Evolutionary conservation across 2,329 filamentous ascomycete genomes (phyloP), one percentile per base, ranked within the genome.

Genomic region (Rhinocladiella similis): DNA sequence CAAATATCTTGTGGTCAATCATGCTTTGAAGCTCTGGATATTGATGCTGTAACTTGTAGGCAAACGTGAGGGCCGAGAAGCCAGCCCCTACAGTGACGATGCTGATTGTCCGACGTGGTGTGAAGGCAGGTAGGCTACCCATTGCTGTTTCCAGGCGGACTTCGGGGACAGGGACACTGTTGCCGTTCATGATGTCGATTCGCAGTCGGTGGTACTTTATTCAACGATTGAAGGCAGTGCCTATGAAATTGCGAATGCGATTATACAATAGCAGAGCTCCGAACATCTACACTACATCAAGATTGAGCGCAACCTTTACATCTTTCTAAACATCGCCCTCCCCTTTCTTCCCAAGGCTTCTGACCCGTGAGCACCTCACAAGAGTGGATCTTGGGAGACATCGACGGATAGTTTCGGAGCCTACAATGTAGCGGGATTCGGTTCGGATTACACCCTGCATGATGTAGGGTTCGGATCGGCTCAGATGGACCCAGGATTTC

Each of bases 1-100:
- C 76, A 50, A 75, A 79, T 50, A 79, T 73, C 0, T 69, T 66
- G 38, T 73, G 66, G 6, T 71, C 69, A 29, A 74, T 66, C 19
- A 66, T 61, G 35, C 69, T 64, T 12, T 68, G 59, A n/a, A 70
- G 58, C 13, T 70, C 63, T 2, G 58, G 54, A 57, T 68, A 66
- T 38, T 70, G 66, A 53, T 74, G 68, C 47, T 73, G 68, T 42
- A 76, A 60, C 56, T 75, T 74, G 60, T 76, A 68, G 2, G 73
- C 73, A 18, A 76, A 62, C 20, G 68, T 67, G 57, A 76, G 66
- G 1, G 70, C 73, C 4, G 69, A 70, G 16, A 57, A 60, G 3
- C 66, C 67, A 9, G 65, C 64, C 14, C 66, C 67, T n/a, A 68
- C 60, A 20, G 65, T 68, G 29, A 50, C 46, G 25, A 58, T 39